Conservation (phyloP, 2,329 filamentous ascomycete species). For the Claviceps maximensis region DNA sequence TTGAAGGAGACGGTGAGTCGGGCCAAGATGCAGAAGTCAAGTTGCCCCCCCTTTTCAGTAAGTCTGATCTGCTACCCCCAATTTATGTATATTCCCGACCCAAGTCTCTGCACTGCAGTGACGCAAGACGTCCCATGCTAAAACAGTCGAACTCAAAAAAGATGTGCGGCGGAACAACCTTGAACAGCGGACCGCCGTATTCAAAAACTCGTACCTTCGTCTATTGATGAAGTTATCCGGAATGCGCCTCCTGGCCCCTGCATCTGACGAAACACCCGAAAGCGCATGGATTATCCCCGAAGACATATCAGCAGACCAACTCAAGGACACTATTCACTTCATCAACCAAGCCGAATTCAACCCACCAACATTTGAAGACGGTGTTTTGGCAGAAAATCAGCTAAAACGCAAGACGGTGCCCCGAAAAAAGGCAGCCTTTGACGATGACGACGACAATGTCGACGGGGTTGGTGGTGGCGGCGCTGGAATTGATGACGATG, state of each 20-base stretch:
- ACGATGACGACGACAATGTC: slow-evolving; percentile 48
- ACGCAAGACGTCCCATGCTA: not conserved
- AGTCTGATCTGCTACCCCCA: slow-evolving; percentile 8
- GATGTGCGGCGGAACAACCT: slow-evolving; percentile 52
- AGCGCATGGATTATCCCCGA: slow-evolving; percentile 68
- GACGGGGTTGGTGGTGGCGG: slow-evolving; percentile 28
- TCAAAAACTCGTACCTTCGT: slow-evolving; percentile 78
- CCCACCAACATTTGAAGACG: slow-evolving; percentile 65
- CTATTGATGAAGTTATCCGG: slow-evolving; percentile 69
- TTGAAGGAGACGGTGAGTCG: slow-evolving; percentile 15
- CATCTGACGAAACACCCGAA: slow-evolving; percentile 56
- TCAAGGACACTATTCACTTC: slow-evolving; percentile 55
- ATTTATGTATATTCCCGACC: not conserved
- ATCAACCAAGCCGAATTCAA: slow-evolving; percentile 70
- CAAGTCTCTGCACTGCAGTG: no score
- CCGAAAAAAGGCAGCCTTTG: slow-evolving; percentile 48
- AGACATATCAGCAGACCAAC: slow-evolving; percentile 45
- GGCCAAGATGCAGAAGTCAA: slow-evolving; percentile 15
- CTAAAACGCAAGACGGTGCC: slow-evolving; percentile 56
- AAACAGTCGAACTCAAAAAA: not conserved
- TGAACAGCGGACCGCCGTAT: slow-evolving; percentile 58
- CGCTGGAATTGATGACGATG: slow-evolving; percentile 13
- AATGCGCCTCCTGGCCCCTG: slow-evolving; percentile 44
- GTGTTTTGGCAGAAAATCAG: slow-evolving; percentile 60
- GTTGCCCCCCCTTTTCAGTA: slow-evolving; percentile 20